These are phyloP conservation scores for Austroboletus niveus DNA, from an alignment of 1,284 basidiomycete genomes.

Conservation along the genomic window DNA sequence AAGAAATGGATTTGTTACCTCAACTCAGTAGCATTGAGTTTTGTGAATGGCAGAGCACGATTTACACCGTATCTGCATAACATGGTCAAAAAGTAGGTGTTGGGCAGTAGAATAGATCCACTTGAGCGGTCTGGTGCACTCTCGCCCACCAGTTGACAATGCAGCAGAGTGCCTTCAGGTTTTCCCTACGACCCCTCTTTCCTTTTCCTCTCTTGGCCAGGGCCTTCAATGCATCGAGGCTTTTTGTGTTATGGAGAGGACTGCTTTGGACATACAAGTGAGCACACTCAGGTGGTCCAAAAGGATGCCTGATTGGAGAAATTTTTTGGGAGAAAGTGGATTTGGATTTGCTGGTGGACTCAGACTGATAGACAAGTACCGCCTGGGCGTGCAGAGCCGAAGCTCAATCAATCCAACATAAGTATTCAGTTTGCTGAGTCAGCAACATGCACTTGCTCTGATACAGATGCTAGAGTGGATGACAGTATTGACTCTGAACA, in stretches of 20 bases:
- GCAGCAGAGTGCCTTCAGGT: slow-evolving; percentile 85
- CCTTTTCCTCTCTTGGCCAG: slow-evolving; percentile 78
- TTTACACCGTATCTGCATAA: slow-evolving; percentile 66
- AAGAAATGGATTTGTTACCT: slow-evolving; percentile 38
- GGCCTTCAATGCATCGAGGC: slow-evolving; percentile 70
- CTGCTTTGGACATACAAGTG: slow-evolving; percentile 86
- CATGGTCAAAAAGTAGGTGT: neutral
- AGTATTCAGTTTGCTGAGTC: slow-evolving; percentile 37
- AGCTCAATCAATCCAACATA: no score
- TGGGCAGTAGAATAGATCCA: slow-evolving; percentile 35
- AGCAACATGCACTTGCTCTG: slow-evolving; percentile 34
- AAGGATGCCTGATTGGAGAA: slow-evolving; percentile 86
- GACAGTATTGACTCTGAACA: no score
- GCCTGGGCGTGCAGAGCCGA: slow-evolving; percentile 49
- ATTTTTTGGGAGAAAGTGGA: slow-evolving; percentile 76
- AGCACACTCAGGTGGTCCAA: slow-evolving; percentile 93
- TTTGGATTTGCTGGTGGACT: slow-evolving; percentile 52
- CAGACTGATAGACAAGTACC: slow-evolving; percentile 44
- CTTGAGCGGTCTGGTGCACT: slow-evolving; percentile 79
- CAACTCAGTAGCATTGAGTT: slow-evolving; percentile 57
- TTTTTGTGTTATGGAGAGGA: slow-evolving; percentile 85
- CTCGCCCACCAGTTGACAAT: slow-evolving; percentile 97
- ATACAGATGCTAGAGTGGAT: no score
- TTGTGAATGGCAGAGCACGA: slow-evolving; percentile 92
- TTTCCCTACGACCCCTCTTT: slow-evolving; percentile 89